These are phyloP conservation scores for Colletotrichum tabaci DNA, from an alignment of 2,329 filamentous ascomycete genomes.

Conservation along the genomic window DNA sequence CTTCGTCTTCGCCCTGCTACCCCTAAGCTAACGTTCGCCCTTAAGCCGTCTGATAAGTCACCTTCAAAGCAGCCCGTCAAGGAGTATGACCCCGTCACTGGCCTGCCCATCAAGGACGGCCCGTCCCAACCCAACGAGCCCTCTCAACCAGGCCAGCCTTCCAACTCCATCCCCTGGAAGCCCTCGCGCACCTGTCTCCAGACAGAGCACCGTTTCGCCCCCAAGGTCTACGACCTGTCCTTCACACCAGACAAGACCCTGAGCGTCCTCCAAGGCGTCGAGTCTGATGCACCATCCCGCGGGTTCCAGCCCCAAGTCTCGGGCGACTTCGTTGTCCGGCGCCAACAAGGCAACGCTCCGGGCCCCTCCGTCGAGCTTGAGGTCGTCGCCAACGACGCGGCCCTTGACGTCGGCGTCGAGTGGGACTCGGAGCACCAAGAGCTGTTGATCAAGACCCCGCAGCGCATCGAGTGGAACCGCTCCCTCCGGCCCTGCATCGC, in stretches of 20 bases:
- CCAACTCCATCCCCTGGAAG: conserved; percentile 25
- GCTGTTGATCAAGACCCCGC: conserved; percentile 58
- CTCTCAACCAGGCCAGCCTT: conserved; percentile 12
- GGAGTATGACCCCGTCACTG: conserved; percentile 34
- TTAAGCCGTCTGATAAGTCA: conserved; percentile 9
- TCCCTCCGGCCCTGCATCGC: conserved; percentile 60
- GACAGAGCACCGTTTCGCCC: conserved; percentile 48
- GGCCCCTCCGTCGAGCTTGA: conserved; percentile 60
- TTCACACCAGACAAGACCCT: conserved; percentile 56
- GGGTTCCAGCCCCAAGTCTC: conserved; percentile 55
- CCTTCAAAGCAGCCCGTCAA: conserved; percentile 31
- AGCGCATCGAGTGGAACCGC: conserved; percentile 48
- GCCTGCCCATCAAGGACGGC: conserved; percentile 35
- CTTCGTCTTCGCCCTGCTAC: neutral
- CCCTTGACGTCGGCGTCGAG: conserved; percentile 53
- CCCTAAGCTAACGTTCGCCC: neutral
- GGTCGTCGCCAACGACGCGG: conserved; percentile 60
- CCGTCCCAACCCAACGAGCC: conserved; percentile 18
- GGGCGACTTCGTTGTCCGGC: conserved; percentile 63
- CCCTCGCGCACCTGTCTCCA: conserved; percentile 26
- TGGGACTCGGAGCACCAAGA: conserved; percentile 54
- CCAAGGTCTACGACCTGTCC: conserved; percentile 48
- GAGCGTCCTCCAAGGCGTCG: conserved; percentile 56
- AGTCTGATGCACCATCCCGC: conserved; percentile 42
- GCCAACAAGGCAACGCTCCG: conserved; percentile 49